Evolutionary conservation across 768 basidiomycete genomes (phyloP).

Genomic region (Psilocybe tampanensis): DNA sequence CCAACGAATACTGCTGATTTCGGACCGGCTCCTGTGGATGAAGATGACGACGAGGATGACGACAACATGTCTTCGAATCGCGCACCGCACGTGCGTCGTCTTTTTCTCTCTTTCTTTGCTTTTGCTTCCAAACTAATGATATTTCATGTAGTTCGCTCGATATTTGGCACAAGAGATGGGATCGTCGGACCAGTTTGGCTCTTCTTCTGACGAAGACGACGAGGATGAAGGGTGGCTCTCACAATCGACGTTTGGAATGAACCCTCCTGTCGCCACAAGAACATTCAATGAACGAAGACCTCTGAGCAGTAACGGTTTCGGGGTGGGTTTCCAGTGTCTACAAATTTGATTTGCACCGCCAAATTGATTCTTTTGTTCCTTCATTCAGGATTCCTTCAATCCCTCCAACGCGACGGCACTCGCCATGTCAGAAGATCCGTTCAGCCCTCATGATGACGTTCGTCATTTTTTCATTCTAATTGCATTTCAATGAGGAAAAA

Average conservation of each 20-base stretch:
- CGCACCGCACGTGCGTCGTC: slow-evolving; percentile 42
- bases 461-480: slow-evolving; percentile 16
- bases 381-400: slow-evolving; percentile 52
- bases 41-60: slow-evolving; percentile 46
- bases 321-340: slow-evolving; percentile 42
- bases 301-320: slow-evolving; percentile 48
- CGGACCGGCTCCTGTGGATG: slow-evolving; percentile 46
- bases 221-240: slow-evolving; percentile 83
- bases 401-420: slow-evolving; percentile 36
- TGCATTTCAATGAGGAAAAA: background rate
- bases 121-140: background rate
- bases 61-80: slow-evolving; percentile 46
- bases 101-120: slow-evolving; percentile 13
- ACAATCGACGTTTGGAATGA: slow-evolving; percentile 70
- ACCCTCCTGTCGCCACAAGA: slow-evolving; percentile 49
- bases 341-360: background rate
- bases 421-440: slow-evolving; percentile 49
- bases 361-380: background rate
- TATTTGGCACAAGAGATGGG: slow-evolving; percentile 80
- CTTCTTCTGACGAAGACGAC: slow-evolving; percentile 69
- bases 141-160: slow-evolving; percentile 63
- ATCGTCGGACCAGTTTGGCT: slow-evolving; percentile 57
- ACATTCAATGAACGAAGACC: slow-evolving; percentile 49
- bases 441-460: slow-evolving; percentile 58
- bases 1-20: slow-evolving; percentile 36